phyloP scores from a whole-genome alignment of 2,329 filamentous ascomycete species.

The Sporothrix sp. region DNA sequence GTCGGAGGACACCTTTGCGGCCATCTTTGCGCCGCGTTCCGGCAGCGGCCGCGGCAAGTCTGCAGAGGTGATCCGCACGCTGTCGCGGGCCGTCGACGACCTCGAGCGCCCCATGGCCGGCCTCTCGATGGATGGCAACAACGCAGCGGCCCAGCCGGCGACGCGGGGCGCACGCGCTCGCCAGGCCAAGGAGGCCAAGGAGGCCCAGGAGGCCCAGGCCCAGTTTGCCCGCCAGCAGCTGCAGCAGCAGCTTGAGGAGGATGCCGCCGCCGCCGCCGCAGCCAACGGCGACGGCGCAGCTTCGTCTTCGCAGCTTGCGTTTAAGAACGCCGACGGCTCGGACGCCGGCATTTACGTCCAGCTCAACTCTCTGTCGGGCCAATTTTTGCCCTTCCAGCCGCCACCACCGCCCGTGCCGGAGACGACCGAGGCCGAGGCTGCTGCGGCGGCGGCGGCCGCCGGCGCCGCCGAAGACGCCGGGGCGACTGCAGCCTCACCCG shows the following conservation, averaged over 20 bases:
- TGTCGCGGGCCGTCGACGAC: constrained; percentile 50
- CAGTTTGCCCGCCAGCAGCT: constrained; percentile 13
- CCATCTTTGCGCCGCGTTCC: constrained; percentile 61
- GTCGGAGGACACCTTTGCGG: constrained; percentile 65
- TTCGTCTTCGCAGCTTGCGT: constrained; percentile 40
- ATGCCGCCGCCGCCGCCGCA: background rate
- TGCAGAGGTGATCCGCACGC: constrained; percentile 56
- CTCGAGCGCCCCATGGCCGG: constrained; percentile 49
- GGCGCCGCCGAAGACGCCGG: constrained; percentile 17
- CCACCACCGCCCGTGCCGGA: constrained; percentile 68
- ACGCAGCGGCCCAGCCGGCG: constrained; percentile 24
- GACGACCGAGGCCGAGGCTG: constrained; percentile 22
- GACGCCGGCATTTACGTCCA: constrained; percentile 54
- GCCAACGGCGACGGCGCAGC: constrained; percentile 30
- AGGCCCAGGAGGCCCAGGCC: background rate
- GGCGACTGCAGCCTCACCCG: background rate
- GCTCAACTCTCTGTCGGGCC: constrained; percentile 57
- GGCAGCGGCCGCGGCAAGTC: constrained; percentile 37
- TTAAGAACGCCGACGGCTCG: constrained; percentile 47
- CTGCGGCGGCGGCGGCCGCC: constrained; percentile 11
- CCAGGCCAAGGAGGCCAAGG: constrained; percentile 21
- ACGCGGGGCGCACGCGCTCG: constrained; percentile 15
- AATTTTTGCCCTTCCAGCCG: constrained; percentile 71
- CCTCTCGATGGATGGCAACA: constrained; percentile 33
- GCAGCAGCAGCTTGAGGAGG: constrained; percentile 12